These are phyloP conservation scores for Petasospora fabianii DNA, from an alignment of 1,139 yeast genomes.

Conservation along the genomic window DNA sequence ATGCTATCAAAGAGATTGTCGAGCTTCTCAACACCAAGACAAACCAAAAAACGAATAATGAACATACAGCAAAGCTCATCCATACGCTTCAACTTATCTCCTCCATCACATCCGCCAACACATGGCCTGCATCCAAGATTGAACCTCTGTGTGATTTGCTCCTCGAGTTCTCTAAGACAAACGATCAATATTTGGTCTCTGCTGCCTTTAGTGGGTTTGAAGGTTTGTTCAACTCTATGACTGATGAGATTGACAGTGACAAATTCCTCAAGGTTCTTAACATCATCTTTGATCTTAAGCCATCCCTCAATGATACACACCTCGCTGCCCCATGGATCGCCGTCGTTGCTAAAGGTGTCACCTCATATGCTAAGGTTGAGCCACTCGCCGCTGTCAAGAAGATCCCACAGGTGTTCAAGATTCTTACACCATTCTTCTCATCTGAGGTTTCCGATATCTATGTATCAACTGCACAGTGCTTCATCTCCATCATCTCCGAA, in stretches of 20 bases:
- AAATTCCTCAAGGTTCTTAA: slow-evolving; percentile 63
- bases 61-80: slow-evolving; percentile 54
- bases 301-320: slow-evolving; percentile 76
- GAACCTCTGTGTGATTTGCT: slow-evolving; percentile 75
- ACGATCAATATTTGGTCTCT: slow-evolving; percentile 79
- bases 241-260: slow-evolving; percentile 57
- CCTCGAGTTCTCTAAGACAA: slow-evolving; percentile 71
- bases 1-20: slow-evolving; percentile 54
- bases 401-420: slow-evolving; percentile 53
- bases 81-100: slow-evolving; percentile 75
- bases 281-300: slow-evolving; percentile 74
- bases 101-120: slow-evolving; percentile 64
- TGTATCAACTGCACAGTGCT: slow-evolving; percentile 79
- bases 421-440: slow-evolving; percentile 56
- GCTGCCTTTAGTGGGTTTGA: slow-evolving; percentile 85
- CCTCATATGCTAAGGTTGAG: slow-evolving; percentile 60
- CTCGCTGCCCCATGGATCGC: slow-evolving; percentile 95
- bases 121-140: slow-evolving; percentile 75
- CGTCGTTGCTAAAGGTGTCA: slow-evolving; percentile 82
- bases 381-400: slow-evolving; percentile 54
- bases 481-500: slow-evolving; percentile 69
- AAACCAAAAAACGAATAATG: slow-evolving; percentile 42
- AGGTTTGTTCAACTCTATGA: slow-evolving; percentile 75
- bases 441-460: slow-evolving; percentile 68
- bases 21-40: slow-evolving; percentile 38